Conservation (phyloP, 805 yeast genomes). For the Ogataea methanolica region DNA sequence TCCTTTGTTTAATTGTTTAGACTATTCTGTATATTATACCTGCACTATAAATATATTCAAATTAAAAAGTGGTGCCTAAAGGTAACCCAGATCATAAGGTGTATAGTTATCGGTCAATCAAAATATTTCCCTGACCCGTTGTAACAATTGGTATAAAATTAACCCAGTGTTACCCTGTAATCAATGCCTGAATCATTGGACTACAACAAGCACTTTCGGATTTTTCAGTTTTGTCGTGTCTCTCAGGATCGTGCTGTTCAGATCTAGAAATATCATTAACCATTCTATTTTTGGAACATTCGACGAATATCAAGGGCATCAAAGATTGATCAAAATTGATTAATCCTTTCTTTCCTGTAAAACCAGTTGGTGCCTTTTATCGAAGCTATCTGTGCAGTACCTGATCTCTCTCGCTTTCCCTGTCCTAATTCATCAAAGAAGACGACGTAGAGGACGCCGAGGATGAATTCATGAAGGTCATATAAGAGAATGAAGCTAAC, state of each 20-base stretch:
- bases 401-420: background rate
- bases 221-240: slow-evolving; percentile 35
- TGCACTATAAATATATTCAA: too few species aligned
- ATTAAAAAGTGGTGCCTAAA: too few species aligned
- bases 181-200: slow-evolving; percentile 30
- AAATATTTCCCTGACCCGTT: too few species aligned
- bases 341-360: slow-evolving; percentile 42
- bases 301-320: slow-evolving; percentile 42
- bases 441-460: too few species aligned
- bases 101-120: too few species aligned
- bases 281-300: slow-evolving; percentile 32
- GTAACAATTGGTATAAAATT: slow-evolving; percentile 11
- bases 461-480: too few species aligned
- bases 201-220: slow-evolving; percentile 35
- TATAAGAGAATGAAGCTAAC: too few species aligned
- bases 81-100: too few species aligned
- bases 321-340: slow-evolving; percentile 39
- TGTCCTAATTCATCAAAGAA: background rate
- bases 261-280: slow-evolving; percentile 10
- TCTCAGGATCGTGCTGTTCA: slow-evolving; percentile 28
- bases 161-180: slow-evolving; percentile 34
- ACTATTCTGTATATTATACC: background rate
- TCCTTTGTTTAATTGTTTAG: background rate
- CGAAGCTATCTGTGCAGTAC: slow-evolving; percentile 23
- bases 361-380: slow-evolving; percentile 42